Evolutionary conservation across 2,329 filamentous ascomycete species (phyloP), one percentile per base, ranked within the genome.

Genomic region (Talaromyces sp.): DNA sequence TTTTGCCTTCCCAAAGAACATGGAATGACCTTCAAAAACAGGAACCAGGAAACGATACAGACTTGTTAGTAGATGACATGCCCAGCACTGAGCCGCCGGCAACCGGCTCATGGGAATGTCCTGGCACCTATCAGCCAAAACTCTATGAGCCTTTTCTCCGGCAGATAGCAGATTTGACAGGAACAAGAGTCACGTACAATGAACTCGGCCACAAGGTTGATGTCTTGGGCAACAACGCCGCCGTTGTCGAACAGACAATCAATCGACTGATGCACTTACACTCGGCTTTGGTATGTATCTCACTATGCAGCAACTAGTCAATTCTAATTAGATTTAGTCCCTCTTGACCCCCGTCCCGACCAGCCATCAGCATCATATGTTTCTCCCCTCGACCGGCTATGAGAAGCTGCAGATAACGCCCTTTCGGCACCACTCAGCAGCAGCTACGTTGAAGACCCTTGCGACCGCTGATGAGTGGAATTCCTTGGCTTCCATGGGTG

Each of bases 221-320:
- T 22, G 70, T 77, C 16, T 69, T 70, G 11, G 74, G 73, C 9
- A 67, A 64, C 5, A 62, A 64, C 33, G 54, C 49, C 10, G 65
- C 35, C 8, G 70, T 73, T 62, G 72, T 75, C 3, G 68, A 76
- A 13, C 69, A 73, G 59, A 73, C 74, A 43, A 54, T 76, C 35
- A 66, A 65, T 10, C 72, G 69, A 31, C 68, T 78, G 11, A 66
- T 66, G n/a, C 69, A 69, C 22, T 62, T 76, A 60, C 70, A 77
- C 33, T 68, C 63, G 11, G 66, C 70, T 1, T 62, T 76, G 63
- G 76, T 77, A 68, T 69, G 72, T 66, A 10, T 52, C n/a, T 16
- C 14, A 5, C 41, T 35, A 24, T 13, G 9, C 22, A 37, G 22
- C 10, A 11, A 43, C 54, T 24, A 13, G 14, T 13, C 5, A 3